These are phyloP conservation scores for Penicillium sclerotigenum DNA, from an alignment of 2,329 filamentous ascomycete species.

Conservation along the genomic window DNA sequence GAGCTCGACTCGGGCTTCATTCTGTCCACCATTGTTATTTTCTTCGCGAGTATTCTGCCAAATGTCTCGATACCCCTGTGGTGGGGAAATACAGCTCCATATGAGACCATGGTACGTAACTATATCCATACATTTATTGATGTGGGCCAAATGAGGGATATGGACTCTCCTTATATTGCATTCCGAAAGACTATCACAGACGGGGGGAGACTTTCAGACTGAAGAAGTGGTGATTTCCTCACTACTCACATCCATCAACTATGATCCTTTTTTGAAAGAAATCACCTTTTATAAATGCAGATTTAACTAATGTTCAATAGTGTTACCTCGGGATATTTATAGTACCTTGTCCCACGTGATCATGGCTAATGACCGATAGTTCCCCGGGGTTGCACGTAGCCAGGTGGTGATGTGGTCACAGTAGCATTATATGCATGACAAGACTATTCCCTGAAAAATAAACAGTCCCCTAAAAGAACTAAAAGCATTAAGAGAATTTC, in stretches of 20 bases:
- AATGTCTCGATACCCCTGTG: constrained; percentile 54
- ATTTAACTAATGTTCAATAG: neutral
- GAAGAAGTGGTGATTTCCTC: neutral
- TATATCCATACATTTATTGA: neutral
- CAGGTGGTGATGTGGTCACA: constrained; percentile 1
- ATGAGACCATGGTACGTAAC: constrained; percentile 22
- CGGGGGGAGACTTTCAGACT: constrained; percentile 18
- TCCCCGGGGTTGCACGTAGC: neutral
- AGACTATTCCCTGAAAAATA: neutral
- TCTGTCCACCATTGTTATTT: constrained; percentile 62
- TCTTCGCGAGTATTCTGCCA: constrained; percentile 63
- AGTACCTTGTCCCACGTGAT: neutral
- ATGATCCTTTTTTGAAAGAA: neutral
- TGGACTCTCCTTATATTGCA: constrained; percentile 14
- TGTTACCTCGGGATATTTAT: neutral
- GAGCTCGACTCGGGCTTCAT: constrained; percentile 54
- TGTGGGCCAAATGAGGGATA: neutral
- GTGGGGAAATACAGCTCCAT: constrained; percentile 51
- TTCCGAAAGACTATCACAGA: constrained; percentile 15
- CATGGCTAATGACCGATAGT: neutral
- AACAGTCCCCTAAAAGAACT: neutral
- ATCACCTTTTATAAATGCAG: too few relatives aligned
- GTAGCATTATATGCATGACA: neutral
- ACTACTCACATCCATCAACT: too few relatives aligned
- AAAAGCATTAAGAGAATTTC: neutral